phyloP scores from a whole-genome alignment of 2,329 filamentous ascomycete genomes.

The Rutstroemia sp. region DNA sequence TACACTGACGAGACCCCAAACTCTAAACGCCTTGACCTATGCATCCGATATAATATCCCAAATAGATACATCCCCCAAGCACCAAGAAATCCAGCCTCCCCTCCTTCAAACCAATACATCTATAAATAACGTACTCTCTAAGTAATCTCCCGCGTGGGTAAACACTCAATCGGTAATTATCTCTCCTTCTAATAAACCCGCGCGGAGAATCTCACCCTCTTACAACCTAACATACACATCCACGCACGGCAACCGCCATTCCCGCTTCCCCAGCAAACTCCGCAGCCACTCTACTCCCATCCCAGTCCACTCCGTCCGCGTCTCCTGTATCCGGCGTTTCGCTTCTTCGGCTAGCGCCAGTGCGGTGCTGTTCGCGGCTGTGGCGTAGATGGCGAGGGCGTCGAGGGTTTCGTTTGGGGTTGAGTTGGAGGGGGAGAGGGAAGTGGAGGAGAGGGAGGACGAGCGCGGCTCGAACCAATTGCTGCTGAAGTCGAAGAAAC shows the following conservation, averaged over 20 bases:
- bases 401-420: constrained; percentile 27
- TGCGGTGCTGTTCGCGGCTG: constrained; percentile 60
- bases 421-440: constrained; percentile 18
- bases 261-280: constrained; percentile 70
- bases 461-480: constrained; percentile 88
- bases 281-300: constrained; percentile 81
- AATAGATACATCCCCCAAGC: too few relatives aligned
- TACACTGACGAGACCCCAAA: too few relatives aligned
- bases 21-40: too few relatives aligned
- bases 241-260: constrained; percentile 88
- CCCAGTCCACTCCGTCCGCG: constrained; percentile 60
- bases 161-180: too few relatives aligned
- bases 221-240: constrained; percentile 77
- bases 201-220: constrained; percentile 2
- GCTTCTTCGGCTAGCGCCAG: constrained; percentile 57
- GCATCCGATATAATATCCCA: too few relatives aligned
- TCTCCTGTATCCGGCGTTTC: constrained; percentile 37
- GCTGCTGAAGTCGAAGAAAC: constrained; percentile 84
- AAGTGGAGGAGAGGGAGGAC: constrained; percentile 18
- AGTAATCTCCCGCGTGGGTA: neutral
- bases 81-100: too few relatives aligned
- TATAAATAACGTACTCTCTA: neutral
- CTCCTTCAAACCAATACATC: too few relatives aligned
- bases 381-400: constrained; percentile 28
- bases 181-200: too few relatives aligned